phyloP scores from a whole-genome alignment of 129 eudicot species.

The Escallonia herrerae region DNA sequence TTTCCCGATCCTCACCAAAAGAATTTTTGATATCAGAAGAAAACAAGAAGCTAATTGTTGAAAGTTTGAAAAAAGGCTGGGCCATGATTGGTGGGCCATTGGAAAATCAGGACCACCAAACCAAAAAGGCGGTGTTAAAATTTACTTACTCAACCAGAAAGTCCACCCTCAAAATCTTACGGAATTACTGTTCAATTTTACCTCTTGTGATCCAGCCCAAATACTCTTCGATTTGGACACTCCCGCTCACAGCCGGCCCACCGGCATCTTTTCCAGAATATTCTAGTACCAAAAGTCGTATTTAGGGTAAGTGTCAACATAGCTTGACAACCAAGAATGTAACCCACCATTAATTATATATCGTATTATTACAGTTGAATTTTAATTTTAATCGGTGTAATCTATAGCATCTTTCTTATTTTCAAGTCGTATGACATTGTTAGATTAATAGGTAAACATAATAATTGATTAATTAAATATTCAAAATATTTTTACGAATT shows the following conservation, averaged over 20 bases:
- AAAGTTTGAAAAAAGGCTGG: too few species aligned
- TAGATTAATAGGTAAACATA: background rate
- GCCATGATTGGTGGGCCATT: too few species aligned
- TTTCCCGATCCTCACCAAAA: too few species aligned
- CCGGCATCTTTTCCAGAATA: constrained; percentile 2
- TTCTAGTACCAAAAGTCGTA: background rate
- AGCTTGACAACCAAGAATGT: background rate
- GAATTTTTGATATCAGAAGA: too few species aligned
- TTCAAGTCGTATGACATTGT: background rate
- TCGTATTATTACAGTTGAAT: too few species aligned
- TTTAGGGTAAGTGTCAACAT: background rate
- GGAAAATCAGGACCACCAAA: background rate
- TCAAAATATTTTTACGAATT: background rate
- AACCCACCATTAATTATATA: too few species aligned
- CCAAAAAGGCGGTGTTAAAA: too few species aligned
- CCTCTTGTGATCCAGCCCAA: too few species aligned
- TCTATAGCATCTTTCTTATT: background rate
- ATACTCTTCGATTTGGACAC: too few species aligned
- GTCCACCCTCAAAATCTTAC: background rate
- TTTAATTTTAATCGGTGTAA: background rate
- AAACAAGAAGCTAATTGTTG: too few species aligned
- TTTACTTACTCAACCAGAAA: background rate
- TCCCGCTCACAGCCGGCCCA: too few species aligned
- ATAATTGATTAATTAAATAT: too few species aligned
- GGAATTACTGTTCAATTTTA: background rate